These are phyloP conservation scores for Lepiota venenata DNA, from an alignment of 768 basidiomycete genomes.

Conservation along the genomic window DNA sequence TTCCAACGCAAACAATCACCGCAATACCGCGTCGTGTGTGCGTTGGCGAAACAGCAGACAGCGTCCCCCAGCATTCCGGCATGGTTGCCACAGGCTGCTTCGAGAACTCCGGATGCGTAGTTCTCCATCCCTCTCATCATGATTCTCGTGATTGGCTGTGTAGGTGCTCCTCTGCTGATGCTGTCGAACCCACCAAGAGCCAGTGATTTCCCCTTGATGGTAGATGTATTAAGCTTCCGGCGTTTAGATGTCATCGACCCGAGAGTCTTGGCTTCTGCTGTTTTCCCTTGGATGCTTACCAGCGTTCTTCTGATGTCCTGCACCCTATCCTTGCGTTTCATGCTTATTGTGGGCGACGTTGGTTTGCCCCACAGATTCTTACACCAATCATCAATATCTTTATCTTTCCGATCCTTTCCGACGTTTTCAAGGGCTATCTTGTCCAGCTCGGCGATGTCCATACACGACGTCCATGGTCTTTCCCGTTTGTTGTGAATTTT, in stretches of 20 bases:
- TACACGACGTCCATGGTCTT: conserved; percentile 60
- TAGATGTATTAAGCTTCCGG: neutral
- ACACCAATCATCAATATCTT: conserved; percentile 46
- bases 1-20: conserved; percentile 26
- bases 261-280: neutral
- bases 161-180: neutral
- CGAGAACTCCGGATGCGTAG: neutral
- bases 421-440: conserved; percentile 49
- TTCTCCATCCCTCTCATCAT: neutral
- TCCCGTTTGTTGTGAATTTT: conserved; percentile 64
- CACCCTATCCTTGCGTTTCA: conserved; percentile 41
- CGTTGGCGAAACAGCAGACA: conserved; percentile 25
- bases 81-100: neutral
- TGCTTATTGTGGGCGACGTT: conserved; percentile 32
- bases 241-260: neutral
- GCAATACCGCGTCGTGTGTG: conserved; percentile 14
- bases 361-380: conserved; percentile 34
- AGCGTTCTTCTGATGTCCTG: neutral
- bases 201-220: neutral
- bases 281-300: neutral
- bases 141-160: neutral
- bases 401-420: conserved; percentile 48
- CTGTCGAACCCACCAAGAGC: neutral
- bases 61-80: conserved; percentile 2
- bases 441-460: conserved; percentile 48